Base-by-base conservation (phyloP, 2,329 filamentous ascomycete species). In the Penicillium sp. region DNA sequence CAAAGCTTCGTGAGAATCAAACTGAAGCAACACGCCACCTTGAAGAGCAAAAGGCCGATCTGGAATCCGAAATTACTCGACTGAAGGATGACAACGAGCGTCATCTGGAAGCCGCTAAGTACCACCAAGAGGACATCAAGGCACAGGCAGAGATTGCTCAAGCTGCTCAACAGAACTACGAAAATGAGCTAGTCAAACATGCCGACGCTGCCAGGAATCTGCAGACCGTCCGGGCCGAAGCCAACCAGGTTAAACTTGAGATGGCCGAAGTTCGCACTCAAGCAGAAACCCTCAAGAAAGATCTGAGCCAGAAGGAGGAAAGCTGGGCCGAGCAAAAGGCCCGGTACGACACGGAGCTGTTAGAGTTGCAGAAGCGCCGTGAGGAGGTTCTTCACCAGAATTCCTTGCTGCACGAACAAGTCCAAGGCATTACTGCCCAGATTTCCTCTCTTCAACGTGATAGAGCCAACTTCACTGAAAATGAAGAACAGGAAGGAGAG, bases 131-230 rank as follows among this genome's bases (percentile, higher is more conserved):
- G 63, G 92, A 97, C 64, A 84, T 97, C 34, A 92, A 94, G 55
- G 87, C 90, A 0, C 94, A 99, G 71, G 92, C 93, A 23, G 89
- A 95, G 37, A 97, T 99, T 65, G 91, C 94, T 2, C 87, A 91
- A 46, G 89, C 91, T 70, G 91, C 94, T 3, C 94, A 99, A 69
- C 88, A 96, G 67, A 92, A 94, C 61, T 99, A 99, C 68, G 95
- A 99, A 71, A 87, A 87, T 56, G 94, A 99, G 70, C 81, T 99
- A 9, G 84, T 96, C 64, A 97, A 94, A 76, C 94, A 99, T 73
- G 93, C 92, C 1, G 91, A 97, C 60, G 94, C 93, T n/a, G 90
- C 93, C 10, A 92, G 91, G 73, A 84, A 85, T 29, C 80, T 97
- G 12, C 91, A 96, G 61, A 81, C 81, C 46, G 79, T 96, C 42